These are phyloP conservation scores for Cyclocybe aegerita DNA, from an alignment of 768 basidiomycete species.

Conservation along the genomic window DNA sequence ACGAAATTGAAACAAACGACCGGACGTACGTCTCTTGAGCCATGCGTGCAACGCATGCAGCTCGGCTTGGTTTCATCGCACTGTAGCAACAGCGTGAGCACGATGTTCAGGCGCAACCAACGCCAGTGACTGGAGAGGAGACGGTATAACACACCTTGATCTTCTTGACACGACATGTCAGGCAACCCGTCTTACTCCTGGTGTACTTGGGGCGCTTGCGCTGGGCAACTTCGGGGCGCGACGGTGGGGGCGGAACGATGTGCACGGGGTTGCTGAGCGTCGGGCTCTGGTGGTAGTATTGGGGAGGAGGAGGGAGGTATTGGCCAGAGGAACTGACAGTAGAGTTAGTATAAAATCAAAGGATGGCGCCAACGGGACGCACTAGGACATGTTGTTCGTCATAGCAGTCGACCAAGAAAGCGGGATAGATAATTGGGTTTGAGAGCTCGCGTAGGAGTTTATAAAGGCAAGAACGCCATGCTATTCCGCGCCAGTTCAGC, in stretches of 20 bases:
- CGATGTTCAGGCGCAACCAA: neutral
- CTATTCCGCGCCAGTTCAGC: constrained; percentile 38
- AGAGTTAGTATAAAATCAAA: constrained; percentile 12
- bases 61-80: constrained; percentile 91
- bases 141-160: constrained; percentile 67
- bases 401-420: constrained; percentile 40
- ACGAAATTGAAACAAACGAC: neutral
- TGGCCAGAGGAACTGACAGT: constrained; percentile 27
- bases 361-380: constrained; percentile 24
- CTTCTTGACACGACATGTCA: constrained; percentile 93
- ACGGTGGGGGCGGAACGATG: constrained; percentile 40
- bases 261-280: constrained; percentile 40
- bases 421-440: constrained; percentile 34
- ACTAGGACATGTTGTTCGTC: constrained; percentile 59
- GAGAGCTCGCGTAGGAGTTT: constrained; percentile 47
- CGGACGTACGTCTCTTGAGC: constrained; percentile 72
- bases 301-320: constrained; percentile 39
- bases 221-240: constrained; percentile 49
- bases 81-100: constrained; percentile 31
- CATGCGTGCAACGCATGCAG: constrained; percentile 84
- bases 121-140: neutral
- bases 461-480: constrained; percentile 43
- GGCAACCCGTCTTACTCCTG: constrained; percentile 90
- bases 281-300: constrained; percentile 34
- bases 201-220: constrained; percentile 92